phyloP scores from a whole-genome alignment of 345 rosid species.

The Hibiscus tridactylites region DNA sequence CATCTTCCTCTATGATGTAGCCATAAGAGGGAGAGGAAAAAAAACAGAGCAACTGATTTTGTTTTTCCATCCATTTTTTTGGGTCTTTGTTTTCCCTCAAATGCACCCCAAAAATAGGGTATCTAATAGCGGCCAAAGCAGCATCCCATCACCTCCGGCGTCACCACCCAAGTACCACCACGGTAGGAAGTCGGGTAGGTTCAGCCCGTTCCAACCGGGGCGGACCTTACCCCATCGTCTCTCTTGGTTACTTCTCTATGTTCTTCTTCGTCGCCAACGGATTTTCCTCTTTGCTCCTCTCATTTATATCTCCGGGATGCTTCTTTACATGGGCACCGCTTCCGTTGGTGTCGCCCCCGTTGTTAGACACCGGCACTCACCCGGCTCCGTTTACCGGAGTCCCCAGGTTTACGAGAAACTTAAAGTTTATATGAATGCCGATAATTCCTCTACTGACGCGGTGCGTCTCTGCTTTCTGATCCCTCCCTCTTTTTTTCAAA shows the following conservation, averaged over 20 bases:
- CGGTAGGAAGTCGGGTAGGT: conserved; percentile 52
- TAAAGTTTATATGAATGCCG: conserved; percentile 79
- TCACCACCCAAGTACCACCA: conserved; percentile 88
- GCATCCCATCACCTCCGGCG: conserved; percentile 92
- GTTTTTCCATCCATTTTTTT: not conserved
- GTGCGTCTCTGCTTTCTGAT: conserved; percentile 30
- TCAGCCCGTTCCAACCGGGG: conserved; percentile 38
- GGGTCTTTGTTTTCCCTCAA: conserved; percentile 17
- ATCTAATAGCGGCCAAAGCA: conserved; percentile 83
- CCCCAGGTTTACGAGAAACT: conserved; percentile 87
- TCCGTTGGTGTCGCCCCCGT: conserved; percentile 74
- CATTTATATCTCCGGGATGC: conserved; percentile 87
- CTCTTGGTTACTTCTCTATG: conserved; percentile 75
- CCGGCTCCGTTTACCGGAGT: conserved; percentile 86
- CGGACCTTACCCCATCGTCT: conserved; percentile 69
- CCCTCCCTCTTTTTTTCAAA: too few species aligned
- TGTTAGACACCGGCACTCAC: conserved; percentile 51
- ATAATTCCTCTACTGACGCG: conserved; percentile 87
- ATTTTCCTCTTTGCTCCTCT: conserved; percentile 89
- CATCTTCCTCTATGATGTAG: conserved; percentile 6
- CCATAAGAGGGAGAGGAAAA: not conserved
- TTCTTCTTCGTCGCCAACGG: conserved; percentile 90
- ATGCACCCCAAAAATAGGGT: conserved; percentile 78
- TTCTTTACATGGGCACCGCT: conserved; percentile 91
- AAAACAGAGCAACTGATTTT: not conserved